Conservation (phyloP, 768 basidiomycete genomes). For the Termitomyces sp. region DNA sequence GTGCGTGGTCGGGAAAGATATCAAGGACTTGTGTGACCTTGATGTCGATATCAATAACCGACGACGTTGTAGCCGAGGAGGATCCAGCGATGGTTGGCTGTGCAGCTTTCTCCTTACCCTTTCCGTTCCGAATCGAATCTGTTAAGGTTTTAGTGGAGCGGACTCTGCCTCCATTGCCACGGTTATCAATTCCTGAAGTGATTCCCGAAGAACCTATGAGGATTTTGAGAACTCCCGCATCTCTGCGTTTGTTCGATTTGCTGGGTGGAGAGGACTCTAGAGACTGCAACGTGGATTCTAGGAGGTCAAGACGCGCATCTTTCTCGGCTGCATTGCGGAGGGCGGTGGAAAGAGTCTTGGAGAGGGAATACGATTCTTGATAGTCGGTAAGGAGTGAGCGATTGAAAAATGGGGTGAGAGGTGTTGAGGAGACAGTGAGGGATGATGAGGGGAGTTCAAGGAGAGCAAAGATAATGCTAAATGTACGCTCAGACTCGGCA, state of each 20-base stretch:
- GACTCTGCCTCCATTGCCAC: slow-evolving; percentile 22
- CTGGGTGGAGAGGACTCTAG: slow-evolving; percentile 24
- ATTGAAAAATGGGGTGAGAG: slow-evolving; percentile 56
- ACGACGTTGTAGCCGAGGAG: slow-evolving; percentile 7
- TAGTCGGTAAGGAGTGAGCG: slow-evolving; percentile 67
- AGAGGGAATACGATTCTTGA: slow-evolving; percentile 60
- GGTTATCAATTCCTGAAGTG: slow-evolving; percentile 32
- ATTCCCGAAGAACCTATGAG: slow-evolving; percentile 59
- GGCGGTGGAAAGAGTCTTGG: slow-evolving; percentile 40
- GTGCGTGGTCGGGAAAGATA: slow-evolving; percentile 60
- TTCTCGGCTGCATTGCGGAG: slow-evolving; percentile 43
- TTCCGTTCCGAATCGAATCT: not conserved
- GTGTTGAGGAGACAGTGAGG: slow-evolving; percentile 14
- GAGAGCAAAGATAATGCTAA: slow-evolving; percentile 56
- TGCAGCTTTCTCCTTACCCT: not conserved
- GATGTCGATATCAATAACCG: slow-evolving; percentile 45
- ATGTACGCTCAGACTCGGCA: slow-evolving; percentile 44
- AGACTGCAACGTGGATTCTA: slow-evolving; percentile 46
- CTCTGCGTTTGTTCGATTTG: slow-evolving; percentile 13
- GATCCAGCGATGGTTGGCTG: slow-evolving; percentile 1
- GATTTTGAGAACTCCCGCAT: slow-evolving; percentile 57
- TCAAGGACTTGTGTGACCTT: slow-evolving; percentile 70
- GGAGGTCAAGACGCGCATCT: slow-evolving; percentile 51
- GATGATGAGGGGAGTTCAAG: slow-evolving; percentile 41
- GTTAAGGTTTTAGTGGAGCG: not conserved